phyloP scores from a whole-genome alignment of 331 rosid genomes.

The Rosa hybrid region DNA sequence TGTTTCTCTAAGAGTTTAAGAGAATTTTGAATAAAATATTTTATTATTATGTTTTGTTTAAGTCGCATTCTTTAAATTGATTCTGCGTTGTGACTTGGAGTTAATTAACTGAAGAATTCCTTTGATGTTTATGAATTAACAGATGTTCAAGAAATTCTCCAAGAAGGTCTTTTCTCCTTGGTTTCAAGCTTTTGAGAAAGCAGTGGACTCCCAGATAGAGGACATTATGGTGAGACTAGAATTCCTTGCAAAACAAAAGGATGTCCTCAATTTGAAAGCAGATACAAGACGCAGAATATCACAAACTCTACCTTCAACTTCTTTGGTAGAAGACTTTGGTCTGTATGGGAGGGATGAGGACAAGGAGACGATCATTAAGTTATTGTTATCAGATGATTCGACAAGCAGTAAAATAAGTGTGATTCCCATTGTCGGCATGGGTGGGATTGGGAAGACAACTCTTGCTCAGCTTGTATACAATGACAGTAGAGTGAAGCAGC shows the following conservation, averaged over 20 bases:
- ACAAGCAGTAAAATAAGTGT: neutral
- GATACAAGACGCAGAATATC: neutral
- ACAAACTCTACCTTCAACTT: slow-evolving; percentile 21
- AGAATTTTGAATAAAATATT: too few species aligned
- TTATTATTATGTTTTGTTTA: too few species aligned
- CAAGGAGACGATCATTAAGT: neutral
- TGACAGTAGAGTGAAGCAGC: slow-evolving; percentile 8
- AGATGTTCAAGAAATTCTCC: neutral
- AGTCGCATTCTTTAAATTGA: neutral
- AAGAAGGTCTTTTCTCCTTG: slow-evolving; percentile 8
- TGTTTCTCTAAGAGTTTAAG: neutral
- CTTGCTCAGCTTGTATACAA: slow-evolving; percentile 22
- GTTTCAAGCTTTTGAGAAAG: neutral
- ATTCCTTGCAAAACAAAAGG: slow-evolving; percentile 15
- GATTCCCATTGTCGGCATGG: slow-evolving; percentile 27
- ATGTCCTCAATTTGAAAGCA: slow-evolving; percentile 21
- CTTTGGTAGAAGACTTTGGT: slow-evolving; percentile 20
- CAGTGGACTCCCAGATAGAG: slow-evolving; percentile 12
- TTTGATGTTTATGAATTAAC: neutral
- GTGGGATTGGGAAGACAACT: slow-evolving; percentile 35
- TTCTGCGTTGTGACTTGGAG: neutral
- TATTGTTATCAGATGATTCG: neutral
- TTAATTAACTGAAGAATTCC: neutral
- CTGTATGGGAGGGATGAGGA: slow-evolving; percentile 34
- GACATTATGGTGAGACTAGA: slow-evolving; percentile 23